phyloP scores from a whole-genome alignment of 495 filamentous ascomycete species.

The Trichoderma orchidacearum region DNA sequence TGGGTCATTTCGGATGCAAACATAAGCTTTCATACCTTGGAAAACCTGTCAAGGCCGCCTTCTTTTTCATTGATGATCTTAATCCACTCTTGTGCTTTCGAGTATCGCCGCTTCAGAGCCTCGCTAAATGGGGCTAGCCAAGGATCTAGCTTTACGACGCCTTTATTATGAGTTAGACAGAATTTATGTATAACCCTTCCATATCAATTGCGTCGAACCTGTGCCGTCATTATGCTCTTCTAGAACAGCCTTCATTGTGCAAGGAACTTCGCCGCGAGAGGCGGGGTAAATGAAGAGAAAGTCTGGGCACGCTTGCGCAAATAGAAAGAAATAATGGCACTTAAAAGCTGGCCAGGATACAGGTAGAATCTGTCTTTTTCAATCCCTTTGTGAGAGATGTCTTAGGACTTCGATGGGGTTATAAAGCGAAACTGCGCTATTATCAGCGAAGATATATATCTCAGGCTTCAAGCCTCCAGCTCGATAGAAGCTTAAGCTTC shows the following conservation, averaged over 20 bases:
- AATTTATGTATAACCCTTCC: background rate
- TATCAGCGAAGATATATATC: background rate
- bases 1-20: background rate
- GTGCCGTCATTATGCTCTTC: constrained; percentile 24
- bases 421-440: background rate
- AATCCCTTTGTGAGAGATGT: background rate
- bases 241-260: background rate
- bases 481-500: no score
- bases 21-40: constrained; percentile 41
- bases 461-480: background rate
- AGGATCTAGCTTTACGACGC: constrained; percentile 77
- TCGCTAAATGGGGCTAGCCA: constrained; percentile 80
- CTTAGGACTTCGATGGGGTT: background rate
- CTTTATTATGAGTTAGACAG: constrained; percentile 28
- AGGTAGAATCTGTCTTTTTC: no score
- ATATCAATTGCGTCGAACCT: constrained; percentile 14
- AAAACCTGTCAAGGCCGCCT: constrained; percentile 87
- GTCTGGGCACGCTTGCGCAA: background rate
- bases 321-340: background rate
- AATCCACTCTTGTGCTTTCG: constrained; percentile 80
- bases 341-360: no score
- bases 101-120: constrained; percentile 59
- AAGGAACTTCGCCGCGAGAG: background rate
- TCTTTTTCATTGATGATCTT: constrained; percentile 67
- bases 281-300: background rate